These are phyloP conservation scores for Alternaria metachromatica DNA, from an alignment of 2,329 filamentous ascomycete species.

Conservation along the genomic window DNA sequence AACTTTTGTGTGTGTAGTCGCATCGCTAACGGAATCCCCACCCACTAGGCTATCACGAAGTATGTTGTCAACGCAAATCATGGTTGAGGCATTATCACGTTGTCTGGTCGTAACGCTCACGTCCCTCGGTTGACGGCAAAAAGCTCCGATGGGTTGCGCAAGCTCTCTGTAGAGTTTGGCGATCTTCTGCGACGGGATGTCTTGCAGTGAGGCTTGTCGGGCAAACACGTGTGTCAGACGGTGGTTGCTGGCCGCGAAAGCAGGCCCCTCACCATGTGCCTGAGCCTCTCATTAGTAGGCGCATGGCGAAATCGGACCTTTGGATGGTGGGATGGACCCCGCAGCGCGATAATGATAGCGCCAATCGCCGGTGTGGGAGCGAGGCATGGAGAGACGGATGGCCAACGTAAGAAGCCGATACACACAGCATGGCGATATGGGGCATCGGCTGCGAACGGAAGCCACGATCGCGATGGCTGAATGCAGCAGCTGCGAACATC, in stretches of 20 bases:
- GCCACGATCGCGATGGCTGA: conserved; percentile 3
- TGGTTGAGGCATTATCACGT: conserved; percentile 41
- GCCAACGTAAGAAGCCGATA: conserved; percentile 13
- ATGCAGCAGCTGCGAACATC: background rate
- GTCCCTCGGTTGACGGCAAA: conserved; percentile 4
- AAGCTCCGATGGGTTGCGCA: background rate
- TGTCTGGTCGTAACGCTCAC: conserved; percentile 6
- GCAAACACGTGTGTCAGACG: conserved; percentile 17
- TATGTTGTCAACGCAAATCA: conserved; percentile 50
- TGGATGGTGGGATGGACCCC: conserved; percentile 26
- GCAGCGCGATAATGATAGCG: conserved; percentile 43
- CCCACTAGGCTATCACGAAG: conserved; percentile 48
- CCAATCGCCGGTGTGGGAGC: conserved; percentile 37
- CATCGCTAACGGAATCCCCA: conserved; percentile 20
- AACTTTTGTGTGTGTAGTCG: conserved; percentile 21
- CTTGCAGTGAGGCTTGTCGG: conserved; percentile 8
- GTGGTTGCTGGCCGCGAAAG: conserved; percentile 6
- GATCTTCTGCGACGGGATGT: conserved; percentile 12
- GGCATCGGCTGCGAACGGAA: conserved; percentile 41
- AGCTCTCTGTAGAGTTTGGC: background rate
- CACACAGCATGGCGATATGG: conserved; percentile 15
- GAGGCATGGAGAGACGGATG: conserved; percentile 38
- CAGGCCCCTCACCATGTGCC: conserved; percentile 5
- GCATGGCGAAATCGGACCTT: conserved; percentile 39
- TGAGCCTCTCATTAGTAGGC: conserved; percentile 6